phyloP scores from a whole-genome alignment of 768 basidiomycete species.

The Pholiota molesta region DNA sequence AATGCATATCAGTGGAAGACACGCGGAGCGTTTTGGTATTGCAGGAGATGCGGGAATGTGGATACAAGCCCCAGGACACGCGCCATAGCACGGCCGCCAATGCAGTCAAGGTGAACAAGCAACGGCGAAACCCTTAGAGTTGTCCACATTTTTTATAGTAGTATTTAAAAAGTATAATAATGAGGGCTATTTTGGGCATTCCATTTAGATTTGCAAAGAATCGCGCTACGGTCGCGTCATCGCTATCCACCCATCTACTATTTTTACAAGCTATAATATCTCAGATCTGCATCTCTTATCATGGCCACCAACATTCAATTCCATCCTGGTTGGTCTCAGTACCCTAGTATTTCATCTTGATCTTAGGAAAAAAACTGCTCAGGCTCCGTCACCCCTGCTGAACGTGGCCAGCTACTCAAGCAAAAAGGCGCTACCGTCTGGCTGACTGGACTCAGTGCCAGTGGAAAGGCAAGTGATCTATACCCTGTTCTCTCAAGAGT shows the following conservation, averaged over 20 bases:
- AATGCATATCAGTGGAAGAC: constrained; percentile 60
- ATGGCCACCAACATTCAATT: constrained; percentile 68
- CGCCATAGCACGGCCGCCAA: constrained; percentile 13
- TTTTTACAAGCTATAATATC: neutral
- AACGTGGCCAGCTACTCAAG: constrained; percentile 67
- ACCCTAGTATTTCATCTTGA: neutral
- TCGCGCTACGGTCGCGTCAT: constrained; percentile 32
- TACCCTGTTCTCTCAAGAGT: neutral
- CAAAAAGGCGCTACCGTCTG: constrained; percentile 94
- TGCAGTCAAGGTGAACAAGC: constrained; percentile 5
- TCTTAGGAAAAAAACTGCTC: neutral
- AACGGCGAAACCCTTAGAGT: neutral
- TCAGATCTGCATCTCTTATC: constrained; percentile 8
- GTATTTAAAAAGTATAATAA: constrained; percentile 12
- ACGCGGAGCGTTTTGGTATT: constrained; percentile 63
- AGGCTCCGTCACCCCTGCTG: constrained; percentile 74
- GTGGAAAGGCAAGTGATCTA: constrained; percentile 73
- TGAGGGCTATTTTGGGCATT: neutral
- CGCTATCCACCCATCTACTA: constrained; percentile 6
- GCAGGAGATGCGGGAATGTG: constrained; percentile 70
- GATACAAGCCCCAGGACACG: constrained; percentile 39
- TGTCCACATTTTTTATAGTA: neutral
- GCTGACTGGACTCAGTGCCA: constrained; percentile 95
- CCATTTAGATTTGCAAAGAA: constrained; percentile 18
- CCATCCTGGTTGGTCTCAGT: constrained; percentile 53